Percentiles rank a stretch among this genome's conserved stretches.
phyloP scores from a whole-genome alignment of 2,329 filamentous ascomycete genomes.

The Cordyceps cateniannulata region DNA sequence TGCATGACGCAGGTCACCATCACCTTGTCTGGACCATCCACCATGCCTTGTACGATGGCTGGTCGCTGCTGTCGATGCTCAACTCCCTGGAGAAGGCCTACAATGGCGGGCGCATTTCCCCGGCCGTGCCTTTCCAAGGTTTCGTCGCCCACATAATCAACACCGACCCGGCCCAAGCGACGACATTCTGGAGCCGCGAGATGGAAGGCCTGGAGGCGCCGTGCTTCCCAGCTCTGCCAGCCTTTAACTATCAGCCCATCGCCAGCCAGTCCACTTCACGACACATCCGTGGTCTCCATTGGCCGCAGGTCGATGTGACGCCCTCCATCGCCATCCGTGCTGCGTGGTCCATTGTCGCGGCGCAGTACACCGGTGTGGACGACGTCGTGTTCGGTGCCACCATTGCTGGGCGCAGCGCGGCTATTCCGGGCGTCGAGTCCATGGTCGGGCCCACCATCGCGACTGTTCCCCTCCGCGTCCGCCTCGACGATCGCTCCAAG shows the following conservation, averaged over 20 bases:
- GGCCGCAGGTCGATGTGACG: constrained; percentile 8
- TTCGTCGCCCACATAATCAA: constrained; percentile 2
- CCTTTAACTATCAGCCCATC: not conserved
- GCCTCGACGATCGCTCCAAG: not conserved
- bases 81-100: not conserved
- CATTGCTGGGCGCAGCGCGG: constrained; percentile 12
- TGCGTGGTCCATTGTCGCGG: constrained; percentile 10
- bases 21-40: constrained; percentile 27
- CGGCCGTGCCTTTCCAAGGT: not conserved
- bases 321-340: constrained; percentile 6
- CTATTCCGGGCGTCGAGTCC: constrained; percentile 11
- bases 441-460: constrained; percentile 22
- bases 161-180: not conserved
- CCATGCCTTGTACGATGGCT: constrained; percentile 27
- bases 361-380: constrained; percentile 9
- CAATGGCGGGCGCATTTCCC: not conserved
- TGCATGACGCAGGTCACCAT: not conserved
- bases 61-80: constrained; percentile 16
- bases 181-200: not conserved
- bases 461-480: constrained; percentile 13
- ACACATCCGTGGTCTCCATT: not conserved
- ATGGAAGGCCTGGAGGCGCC: constrained; percentile 4
- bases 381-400: constrained; percentile 15
- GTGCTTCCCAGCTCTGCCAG: not conserved
- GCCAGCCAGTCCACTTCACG: not conserved